Base-by-base conservation (phyloP, 2,329 filamentous ascomycete genomes). In the Penicillium janthinellum region DNA sequence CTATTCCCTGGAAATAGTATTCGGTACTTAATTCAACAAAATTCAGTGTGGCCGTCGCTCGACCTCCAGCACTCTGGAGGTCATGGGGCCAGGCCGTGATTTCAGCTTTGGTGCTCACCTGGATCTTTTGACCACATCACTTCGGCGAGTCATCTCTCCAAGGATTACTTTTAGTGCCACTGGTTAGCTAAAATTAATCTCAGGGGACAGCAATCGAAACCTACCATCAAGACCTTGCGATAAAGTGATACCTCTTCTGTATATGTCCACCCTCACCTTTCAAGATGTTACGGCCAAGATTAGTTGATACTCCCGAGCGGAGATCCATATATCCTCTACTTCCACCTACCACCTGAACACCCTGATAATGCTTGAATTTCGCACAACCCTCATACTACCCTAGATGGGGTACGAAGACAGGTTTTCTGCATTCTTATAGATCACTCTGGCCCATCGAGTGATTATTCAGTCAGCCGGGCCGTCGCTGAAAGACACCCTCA, bases 381-480 rank as follows among this genome's bases (percentile, higher is more conserved):
- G 1, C 28, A 31, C 28, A n/a, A 10, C 11, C 44, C 28, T 35
- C 45, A 17, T 34, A 20, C 31, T 8, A 49, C 7, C n/a, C 11
- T 6, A 49, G 28, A 5, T 31, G 25, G 10, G 38, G n/a, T 28
- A 14, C 8, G 14, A 28, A 7, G 8, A 14, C 12, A 37, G 20
- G 11, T 14, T 50, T 37, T 7, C 34, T 31, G 10, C 48, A 35
- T 35, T 48, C 31, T 10, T 35, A 25, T 34, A 11, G 61, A 61
- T 67, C 65, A 67, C 60, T 31, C 45, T 25, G 34, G 22, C 25
- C 5, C n/a, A 22, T 37, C 54, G 56, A 62, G 56, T 65, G 65
- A 65, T 63, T 51, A 11, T 38, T 39, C 20, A 35, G 61, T 66
- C 57, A 67, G 58, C 63, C 55, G 64, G 59, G 53, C 20, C 53